Evolutionary conservation across 441 rosid genomes (phyloP).

Genomic region (Euphorbia neoarborescens): DNA sequence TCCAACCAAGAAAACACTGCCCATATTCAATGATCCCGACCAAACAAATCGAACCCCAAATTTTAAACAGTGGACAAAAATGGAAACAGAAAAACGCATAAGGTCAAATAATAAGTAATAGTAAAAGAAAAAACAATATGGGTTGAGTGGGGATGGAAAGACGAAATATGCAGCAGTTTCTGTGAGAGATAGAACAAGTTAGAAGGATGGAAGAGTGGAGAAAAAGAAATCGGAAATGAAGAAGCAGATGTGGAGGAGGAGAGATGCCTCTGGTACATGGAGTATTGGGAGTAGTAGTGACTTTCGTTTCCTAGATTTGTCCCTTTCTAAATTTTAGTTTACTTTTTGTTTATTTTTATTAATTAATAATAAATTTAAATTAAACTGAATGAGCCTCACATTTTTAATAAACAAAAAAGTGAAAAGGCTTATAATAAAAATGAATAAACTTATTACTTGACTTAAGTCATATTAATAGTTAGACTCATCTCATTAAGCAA

Average conservation of each 20-base stretch:
- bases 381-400: too few species aligned
- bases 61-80: not conserved
- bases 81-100: not conserved
- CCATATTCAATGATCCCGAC: conserved; percentile 14
- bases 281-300: not conserved
- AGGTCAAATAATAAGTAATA: not conserved
- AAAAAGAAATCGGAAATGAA: not conserved
- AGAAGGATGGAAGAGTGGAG: not conserved
- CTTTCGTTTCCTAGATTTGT: not conserved
- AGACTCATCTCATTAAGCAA: too few species aligned
- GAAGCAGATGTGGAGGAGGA: not conserved
- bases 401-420: too few species aligned
- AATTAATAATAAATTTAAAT: too few species aligned
- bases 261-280: not conserved
- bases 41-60: conserved; percentile 6
- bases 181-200: not conserved
- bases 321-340: not conserved
- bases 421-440: too few species aligned
- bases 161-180: not conserved
- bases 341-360: too few species aligned
- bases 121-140: not conserved
- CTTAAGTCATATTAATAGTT: too few species aligned
- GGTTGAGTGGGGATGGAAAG: too few species aligned
- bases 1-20: conserved; percentile 7
- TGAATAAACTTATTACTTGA: too few species aligned